Evolutionary conservation across 345 rosid genomes (phyloP).

Genomic region (Acer yangbiense): DNA sequence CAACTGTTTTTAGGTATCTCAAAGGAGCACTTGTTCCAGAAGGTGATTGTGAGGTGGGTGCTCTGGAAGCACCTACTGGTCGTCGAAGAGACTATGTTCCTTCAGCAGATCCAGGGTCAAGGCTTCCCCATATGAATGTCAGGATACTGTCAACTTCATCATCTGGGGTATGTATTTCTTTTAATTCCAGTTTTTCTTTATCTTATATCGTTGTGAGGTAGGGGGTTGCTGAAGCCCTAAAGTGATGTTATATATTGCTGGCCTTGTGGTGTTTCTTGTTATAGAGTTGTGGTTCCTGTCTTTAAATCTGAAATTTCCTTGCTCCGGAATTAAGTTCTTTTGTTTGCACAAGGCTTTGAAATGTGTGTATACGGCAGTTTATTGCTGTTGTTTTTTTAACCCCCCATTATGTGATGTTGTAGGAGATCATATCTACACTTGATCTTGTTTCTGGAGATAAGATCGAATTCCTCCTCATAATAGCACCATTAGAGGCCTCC

Average conservation of each 20-base stretch:
- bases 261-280: background rate
- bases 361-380: background rate
- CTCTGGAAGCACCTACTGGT: conserved; percentile 57
- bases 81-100: conserved; percentile 82
- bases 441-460: conserved; percentile 68
- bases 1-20: conserved; percentile 52
- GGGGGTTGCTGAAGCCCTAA: background rate
- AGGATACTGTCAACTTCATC: conserved; percentile 45
- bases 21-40: conserved; percentile 81
- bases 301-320: background rate
- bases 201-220: too few relatives aligned
- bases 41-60: conserved; percentile 24
- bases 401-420: conserved; percentile 10
- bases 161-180: conserved; percentile 39
- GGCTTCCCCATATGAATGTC: conserved; percentile 82
- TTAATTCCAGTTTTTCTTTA: background rate
- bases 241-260: background rate
- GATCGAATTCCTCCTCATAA: conserved; percentile 80
- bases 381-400: background rate
- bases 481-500: conserved; percentile 66
- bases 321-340: background rate
- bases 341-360: background rate
- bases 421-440: conserved; percentile 65
- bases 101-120: conserved; percentile 79
- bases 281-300: background rate